phyloP scores from a whole-genome alignment of 1,284 basidiomycete genomes.

The Cryptococcus sp. region DNA sequence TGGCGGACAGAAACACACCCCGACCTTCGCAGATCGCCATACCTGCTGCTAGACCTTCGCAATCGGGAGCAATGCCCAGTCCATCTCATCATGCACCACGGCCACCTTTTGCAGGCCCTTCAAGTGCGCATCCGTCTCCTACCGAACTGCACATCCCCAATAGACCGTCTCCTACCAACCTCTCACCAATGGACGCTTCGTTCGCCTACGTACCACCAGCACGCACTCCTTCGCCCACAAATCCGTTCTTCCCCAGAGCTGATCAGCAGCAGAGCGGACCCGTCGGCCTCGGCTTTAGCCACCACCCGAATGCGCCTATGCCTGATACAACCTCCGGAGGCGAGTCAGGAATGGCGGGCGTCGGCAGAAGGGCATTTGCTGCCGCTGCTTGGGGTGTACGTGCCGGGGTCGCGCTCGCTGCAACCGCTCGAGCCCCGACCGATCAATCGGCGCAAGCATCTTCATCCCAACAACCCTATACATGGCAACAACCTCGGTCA shows the following conservation, averaged over 20 bases:
- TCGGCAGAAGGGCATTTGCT: slow-evolving; percentile 79
- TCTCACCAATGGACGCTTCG: slow-evolving; percentile 15
- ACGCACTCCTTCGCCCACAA: slow-evolving; percentile 38
- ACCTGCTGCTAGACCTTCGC: slow-evolving; percentile 20
- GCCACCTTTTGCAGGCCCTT: slow-evolving; percentile 35
- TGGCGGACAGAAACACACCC: slow-evolving; percentile 29
- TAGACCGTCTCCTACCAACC: slow-evolving; percentile 18
- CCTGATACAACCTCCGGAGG: slow-evolving; percentile 74
- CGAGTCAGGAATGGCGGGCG: slow-evolving; percentile 84
- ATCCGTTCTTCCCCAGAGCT: slow-evolving; percentile 40
- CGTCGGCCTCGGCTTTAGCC: slow-evolving; percentile 26
- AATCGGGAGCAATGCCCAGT: slow-evolving; percentile 24
- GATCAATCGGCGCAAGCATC: not conserved
- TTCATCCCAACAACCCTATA: not conserved
- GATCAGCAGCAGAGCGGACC: slow-evolving; percentile 20
- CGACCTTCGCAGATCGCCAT: slow-evolving; percentile 36
- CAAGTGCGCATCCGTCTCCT: slow-evolving; percentile 28
- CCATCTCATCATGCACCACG: slow-evolving; percentile 36
- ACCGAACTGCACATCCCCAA: slow-evolving; percentile 17
- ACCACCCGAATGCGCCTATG: slow-evolving; percentile 10
- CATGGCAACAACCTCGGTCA: slow-evolving; percentile 9
- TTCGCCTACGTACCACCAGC: not conserved
- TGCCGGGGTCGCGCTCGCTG: slow-evolving; percentile 40
- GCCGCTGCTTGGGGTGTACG: slow-evolving; percentile 64
- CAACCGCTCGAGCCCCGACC: slow-evolving; percentile 7